These are phyloP conservation scores for Trametes sp. DNA, from an alignment of 1,284 basidiomycete species.

Conservation along the genomic window DNA sequence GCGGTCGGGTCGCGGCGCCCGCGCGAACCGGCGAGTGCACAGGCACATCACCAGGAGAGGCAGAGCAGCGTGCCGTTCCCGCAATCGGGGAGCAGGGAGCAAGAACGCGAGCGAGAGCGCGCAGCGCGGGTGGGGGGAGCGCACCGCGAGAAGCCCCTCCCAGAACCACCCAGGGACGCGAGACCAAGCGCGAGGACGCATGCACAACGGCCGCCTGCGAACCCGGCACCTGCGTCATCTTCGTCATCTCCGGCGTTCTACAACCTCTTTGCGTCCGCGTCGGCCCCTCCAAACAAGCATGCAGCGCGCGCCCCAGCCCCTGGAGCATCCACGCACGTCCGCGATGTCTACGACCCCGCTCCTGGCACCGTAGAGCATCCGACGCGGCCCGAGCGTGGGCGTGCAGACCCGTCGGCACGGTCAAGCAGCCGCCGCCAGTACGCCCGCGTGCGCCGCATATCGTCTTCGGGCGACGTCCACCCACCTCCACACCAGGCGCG, in stretches of 20 bases:
- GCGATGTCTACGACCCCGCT: neutral
- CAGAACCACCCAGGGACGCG: constrained; percentile 10
- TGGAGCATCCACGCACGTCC: constrained; percentile 1
- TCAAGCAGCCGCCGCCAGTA: constrained; percentile 1
- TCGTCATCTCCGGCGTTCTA: constrained; percentile 2
- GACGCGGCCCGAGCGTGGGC: neutral
- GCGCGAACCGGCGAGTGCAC: neutral
- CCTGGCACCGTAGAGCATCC: neutral
- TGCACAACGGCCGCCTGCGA: neutral
- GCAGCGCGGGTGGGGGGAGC: neutral
- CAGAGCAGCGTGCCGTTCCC: constrained; percentile 17
- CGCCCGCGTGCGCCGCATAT: constrained; percentile 11
- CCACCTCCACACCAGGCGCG: constrained; percentile 13
- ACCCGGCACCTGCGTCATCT: neutral
- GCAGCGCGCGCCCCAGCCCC: neutral
- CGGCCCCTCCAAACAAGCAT: neutral
- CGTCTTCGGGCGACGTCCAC: constrained; percentile 18
- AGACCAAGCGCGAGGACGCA: neutral
- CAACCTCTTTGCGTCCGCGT: constrained; percentile 2
- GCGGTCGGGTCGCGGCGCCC: neutral
- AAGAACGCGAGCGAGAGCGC: neutral
- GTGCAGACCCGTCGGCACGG: neutral
- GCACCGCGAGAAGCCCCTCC: constrained; percentile 20
- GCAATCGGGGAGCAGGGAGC: neutral
- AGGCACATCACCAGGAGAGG: neutral